These are phyloP conservation scores for Penicillium dipodomyicola DNA, from an alignment of 495 filamentous ascomycete genomes.

Conservation along the genomic window DNA sequence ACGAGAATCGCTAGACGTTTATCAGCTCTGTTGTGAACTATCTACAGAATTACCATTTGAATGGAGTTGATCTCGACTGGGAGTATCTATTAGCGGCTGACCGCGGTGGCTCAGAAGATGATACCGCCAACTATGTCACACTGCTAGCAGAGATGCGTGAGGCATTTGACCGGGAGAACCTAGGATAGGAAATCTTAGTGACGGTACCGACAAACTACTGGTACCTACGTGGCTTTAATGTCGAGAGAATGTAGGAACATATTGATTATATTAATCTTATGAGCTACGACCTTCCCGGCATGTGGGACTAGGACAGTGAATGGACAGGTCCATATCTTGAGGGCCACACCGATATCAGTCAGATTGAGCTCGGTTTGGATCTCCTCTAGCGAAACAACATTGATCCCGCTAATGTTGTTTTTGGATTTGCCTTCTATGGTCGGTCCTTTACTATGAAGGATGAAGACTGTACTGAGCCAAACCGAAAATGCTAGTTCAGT, in stretches of 20 bases:
- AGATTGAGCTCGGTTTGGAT: constrained; percentile 32
- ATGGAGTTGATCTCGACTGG: not conserved
- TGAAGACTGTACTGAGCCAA: no score
- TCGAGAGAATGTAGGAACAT: constrained; percentile 34
- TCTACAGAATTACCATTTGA: not conserved
- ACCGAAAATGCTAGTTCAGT: no score
- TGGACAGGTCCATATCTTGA: constrained; percentile 24
- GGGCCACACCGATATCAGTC: constrained; percentile 34
- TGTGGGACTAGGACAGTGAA: constrained; percentile 19
- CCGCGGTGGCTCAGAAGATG: not conserved
- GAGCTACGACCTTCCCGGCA: constrained; percentile 43
- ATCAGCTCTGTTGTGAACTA: not conserved
- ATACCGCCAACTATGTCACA: not conserved
- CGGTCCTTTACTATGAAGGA: constrained; percentile 32
- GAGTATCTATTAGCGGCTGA: not conserved
- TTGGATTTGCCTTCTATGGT: constrained; percentile 43
- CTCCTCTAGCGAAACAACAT: constrained; percentile 38
- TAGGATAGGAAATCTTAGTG: not conserved
- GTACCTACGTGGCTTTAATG: constrained; percentile 45
- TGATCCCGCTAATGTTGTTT: constrained; percentile 28
- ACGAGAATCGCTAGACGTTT: not conserved
- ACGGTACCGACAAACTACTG: constrained; percentile 20
- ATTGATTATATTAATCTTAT: constrained; percentile 51
- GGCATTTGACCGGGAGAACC: not conserved
- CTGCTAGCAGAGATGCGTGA: not conserved